Base-by-base conservation (phyloP, 2,329 filamentous ascomycete species). In the Esteya vermicola region DNA sequence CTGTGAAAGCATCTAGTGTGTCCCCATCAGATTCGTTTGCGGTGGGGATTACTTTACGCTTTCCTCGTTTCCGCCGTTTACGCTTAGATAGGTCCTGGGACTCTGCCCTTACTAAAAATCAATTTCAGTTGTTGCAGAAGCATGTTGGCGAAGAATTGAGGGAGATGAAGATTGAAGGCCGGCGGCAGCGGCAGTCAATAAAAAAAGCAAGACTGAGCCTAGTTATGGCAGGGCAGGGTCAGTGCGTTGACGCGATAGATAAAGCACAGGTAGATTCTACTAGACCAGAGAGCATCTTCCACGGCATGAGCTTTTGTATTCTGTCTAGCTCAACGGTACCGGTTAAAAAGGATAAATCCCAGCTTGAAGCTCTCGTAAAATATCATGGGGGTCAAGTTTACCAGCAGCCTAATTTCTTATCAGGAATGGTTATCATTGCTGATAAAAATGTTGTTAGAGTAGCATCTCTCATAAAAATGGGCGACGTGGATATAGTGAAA, bases 21-120 rank as follows among this genome's bases (percentile, higher is more conserved):
- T 75, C 72, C 1, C 61, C 66, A 0, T 89, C 83, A 1, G 81
- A 88, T 39, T 76, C 81, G 43, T 96, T 95, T 54, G 78, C 80
- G 8, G 75, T 75, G 14, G 74, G 74, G 1, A 64, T 81, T 45
- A 96, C 91, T 0, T 62, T 98, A 30, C 78, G 91, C 1, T 98
- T 98, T 51, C 91, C 91, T 2, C 78, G 91, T 1, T 94, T 96
- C 59, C 85, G 85, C 46, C 72, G 69, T 27, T 61, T 96, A 6
- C 75, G 86, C 4, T 68, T 72, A n/a, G 91, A 96, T 57, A 85
- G 88, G 48, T 66, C 70, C 41, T 98, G 91, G 89, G 69, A 82
- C 36, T 75, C 75, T 26, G 84, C 85, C 0, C 65, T 96, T 3
- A 83, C 83, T 1, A 63, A 85, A 2, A 73, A 84, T 34, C 83